phyloP scores from a whole-genome alignment of 306 rosid species.

The Castanea crenata region DNA sequence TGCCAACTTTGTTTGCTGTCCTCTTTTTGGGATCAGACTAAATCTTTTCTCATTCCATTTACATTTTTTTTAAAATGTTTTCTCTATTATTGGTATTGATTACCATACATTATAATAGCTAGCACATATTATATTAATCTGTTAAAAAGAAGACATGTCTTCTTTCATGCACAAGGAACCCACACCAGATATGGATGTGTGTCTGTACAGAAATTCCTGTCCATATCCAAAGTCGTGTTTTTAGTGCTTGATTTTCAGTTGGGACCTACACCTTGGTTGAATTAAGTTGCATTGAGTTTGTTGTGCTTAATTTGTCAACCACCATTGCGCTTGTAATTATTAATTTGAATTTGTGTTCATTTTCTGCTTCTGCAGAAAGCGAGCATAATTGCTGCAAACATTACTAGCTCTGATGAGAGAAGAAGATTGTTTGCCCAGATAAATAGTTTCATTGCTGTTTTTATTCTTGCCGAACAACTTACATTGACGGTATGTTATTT shows the following conservation, averaged over 20 bases:
- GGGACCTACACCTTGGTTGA: background rate
- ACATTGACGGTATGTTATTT: slow-evolving; percentile 67
- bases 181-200: background rate
- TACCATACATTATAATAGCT: background rate
- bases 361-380: slow-evolving; percentile 66
- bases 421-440: slow-evolving; percentile 79
- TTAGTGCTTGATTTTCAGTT: background rate
- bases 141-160: background rate
- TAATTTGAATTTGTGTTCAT: background rate
- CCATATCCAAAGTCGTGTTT: background rate
- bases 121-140: background rate
- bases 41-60: background rate
- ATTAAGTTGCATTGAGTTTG: background rate
- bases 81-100: background rate
- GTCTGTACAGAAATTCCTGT: background rate
- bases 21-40: background rate
- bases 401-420: slow-evolving; percentile 78
- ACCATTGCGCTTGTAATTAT: background rate
- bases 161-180: background rate
- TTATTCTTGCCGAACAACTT: slow-evolving; percentile 88
- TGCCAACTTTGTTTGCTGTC: background rate
- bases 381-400: slow-evolving; percentile 71
- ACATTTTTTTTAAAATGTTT: background rate
- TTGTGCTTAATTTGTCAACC: background rate
- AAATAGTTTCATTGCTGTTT: slow-evolving; percentile 91